Percentiles rank a stretch among this genome's conserved stretches.
Conservation (phyloP, 179 eudicot genomes). For the Sideroxylon spinosum region DNA sequence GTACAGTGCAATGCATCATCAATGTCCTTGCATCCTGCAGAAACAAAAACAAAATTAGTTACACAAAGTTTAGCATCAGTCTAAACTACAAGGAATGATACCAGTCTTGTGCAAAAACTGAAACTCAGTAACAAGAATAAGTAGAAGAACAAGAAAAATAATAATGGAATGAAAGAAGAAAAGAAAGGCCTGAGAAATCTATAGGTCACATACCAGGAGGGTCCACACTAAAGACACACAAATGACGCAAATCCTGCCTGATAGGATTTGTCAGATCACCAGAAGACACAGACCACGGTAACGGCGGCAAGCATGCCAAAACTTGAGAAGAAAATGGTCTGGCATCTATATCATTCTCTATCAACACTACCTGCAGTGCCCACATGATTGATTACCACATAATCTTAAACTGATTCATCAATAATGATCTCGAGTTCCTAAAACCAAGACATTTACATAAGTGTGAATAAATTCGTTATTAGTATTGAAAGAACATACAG, state of each 20-base stretch:
- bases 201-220: constrained; percentile 67
- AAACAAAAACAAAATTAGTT: constrained; percentile 21
- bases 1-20: constrained; percentile 97
- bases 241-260: constrained; percentile 86
- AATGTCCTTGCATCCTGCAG: constrained; percentile 92
- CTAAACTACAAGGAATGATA: constrained; percentile 3
- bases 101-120: background rate
- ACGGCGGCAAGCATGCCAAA: constrained; percentile 88
- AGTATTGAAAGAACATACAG: background rate
- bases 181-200: background rate
- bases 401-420: background rate
- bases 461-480: background rate
- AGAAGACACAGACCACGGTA: constrained; percentile 90
- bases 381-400: constrained; percentile 17
- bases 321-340: constrained; percentile 92
- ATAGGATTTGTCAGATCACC: constrained; percentile 75
- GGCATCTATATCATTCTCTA: constrained; percentile 90
- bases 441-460: background rate
- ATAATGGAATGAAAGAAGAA: background rate
- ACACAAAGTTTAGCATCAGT: background rate
- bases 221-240: constrained; percentile 90
- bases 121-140: constrained; percentile 5
- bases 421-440: background rate
- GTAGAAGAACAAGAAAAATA: constrained; percentile 5
- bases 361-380: constrained; percentile 76